These are phyloP conservation scores for Apiospora kogelbergensis DNA, from an alignment of 2,329 filamentous ascomycete genomes.

Conservation along the genomic window DNA sequence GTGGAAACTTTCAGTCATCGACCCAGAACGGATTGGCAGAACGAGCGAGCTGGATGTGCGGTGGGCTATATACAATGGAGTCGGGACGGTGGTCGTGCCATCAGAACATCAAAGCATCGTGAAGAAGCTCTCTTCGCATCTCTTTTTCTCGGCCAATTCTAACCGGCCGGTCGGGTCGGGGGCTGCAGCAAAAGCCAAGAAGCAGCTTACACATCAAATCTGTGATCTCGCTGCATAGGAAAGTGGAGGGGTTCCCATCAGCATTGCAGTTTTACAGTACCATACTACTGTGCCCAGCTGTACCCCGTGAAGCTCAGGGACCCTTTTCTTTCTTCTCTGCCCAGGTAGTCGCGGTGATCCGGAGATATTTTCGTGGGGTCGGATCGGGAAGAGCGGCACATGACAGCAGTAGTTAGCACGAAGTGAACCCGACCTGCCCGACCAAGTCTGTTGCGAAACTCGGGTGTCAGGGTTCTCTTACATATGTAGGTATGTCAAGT, in stretches of 20 bases:
- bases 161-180: not conserved
- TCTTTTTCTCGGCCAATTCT: not conserved
- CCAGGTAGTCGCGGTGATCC: not conserved
- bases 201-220: not conserved
- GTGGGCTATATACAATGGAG: not conserved
- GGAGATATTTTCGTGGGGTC: constrained; percentile 1
- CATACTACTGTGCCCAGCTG: not conserved
- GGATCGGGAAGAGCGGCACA: constrained; percentile 1
- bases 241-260: not conserved
- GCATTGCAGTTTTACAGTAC: not conserved
- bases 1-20: not conserved
- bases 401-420: not conserved
- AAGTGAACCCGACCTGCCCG: not conserved
- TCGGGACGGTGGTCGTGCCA: not conserved
- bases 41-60: not conserved
- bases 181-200: not conserved
- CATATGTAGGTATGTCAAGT: not conserved
- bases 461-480: not conserved
- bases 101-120: not conserved
- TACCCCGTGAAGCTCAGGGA: not conserved
- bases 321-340: not conserved
- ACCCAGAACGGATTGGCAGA: not conserved
- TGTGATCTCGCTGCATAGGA: not conserved
- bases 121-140: not conserved
- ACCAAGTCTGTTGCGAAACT: not conserved